Base-by-base conservation (phyloP, 2,329 filamentous ascomycete species). In the Cladosporium phlei region DNA sequence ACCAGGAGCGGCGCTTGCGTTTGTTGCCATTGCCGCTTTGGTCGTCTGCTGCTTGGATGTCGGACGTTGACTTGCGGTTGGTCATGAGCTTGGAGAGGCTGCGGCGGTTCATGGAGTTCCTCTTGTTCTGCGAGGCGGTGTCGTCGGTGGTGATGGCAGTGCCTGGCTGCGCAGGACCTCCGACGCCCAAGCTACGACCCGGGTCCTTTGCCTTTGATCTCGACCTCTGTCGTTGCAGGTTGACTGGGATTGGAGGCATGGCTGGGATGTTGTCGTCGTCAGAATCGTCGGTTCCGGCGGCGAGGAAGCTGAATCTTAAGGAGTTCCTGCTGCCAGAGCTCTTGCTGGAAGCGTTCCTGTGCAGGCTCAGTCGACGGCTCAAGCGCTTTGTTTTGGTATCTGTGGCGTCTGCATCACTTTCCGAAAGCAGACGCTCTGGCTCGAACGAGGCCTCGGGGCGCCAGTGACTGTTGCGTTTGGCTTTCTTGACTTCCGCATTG, bases 1-100 rank as follows among this genome's bases (percentile, higher is more conserved):
- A 45, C 42, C 42, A 45, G 11, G 42, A 45, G 32, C 42, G 42
- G 22, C 17, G 42, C 32, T 45, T 45, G 42, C 42, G 42, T 16
- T 45, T 45, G 24, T 37, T 45, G 42, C 42, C 32, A 14, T 45
- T 45, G 24, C 29, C 37, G 32, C 42, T 27, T 10, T 16, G 5
- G 3, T 16, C 29, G 17, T 45, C 32, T 7, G 12, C 8, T 4
- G 20, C 5, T 11, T 16, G 12, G 11, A 37, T 10, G 9, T 35
- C 30, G 12, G 22, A 21, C 22, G 24, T 37, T 4, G 42, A 45
- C 19, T 35, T 45, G 42, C 24, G 42, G 5, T 20, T 35, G 17
- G 32, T 45, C 4, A 37, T 35, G 9, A 45, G n/a, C 30, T 28
- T 45, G 14, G 42, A 28, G 12, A 45, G 19, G n/a, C 32, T 45